These are phyloP conservation scores for Yueomyces sp. DNA, from an alignment of 1,139 yeast genomes.

Conservation along the genomic window DNA sequence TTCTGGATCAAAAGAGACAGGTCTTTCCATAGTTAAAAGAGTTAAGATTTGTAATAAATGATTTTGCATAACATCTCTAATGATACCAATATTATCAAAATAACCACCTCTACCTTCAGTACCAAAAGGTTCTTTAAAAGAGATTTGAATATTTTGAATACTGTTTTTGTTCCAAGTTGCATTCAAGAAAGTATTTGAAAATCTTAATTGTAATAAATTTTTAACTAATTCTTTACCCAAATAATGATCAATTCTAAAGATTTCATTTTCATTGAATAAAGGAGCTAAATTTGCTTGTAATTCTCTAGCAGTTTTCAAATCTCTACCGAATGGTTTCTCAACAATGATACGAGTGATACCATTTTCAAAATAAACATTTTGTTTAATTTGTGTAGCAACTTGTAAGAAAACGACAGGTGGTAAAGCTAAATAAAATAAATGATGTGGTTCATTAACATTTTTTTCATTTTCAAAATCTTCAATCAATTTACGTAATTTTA, in stretches of 20 bases:
- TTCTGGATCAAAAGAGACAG: conserved; percentile 80
- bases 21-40: conserved; percentile 89
- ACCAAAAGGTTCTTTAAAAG: conserved; percentile 93
- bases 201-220: conserved; percentile 76
- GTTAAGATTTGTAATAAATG: conserved; percentile 90
- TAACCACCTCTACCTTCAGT: conserved; percentile 99
- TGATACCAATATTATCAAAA: conserved; percentile 88
- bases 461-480: conserved; percentile 43
- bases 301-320: conserved; percentile 62
- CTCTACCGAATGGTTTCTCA: conserved; percentile 97
- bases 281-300: conserved; percentile 73
- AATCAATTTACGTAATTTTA: conserved; percentile 40
- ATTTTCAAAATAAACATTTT: conserved; percentile 48
- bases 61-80: conserved; percentile 97
- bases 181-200: conserved; percentile 74
- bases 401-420: conserved; percentile 86
- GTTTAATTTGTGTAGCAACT: conserved; percentile 66
- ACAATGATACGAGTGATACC: conserved; percentile 77
- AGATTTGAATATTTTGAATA: conserved; percentile 69
- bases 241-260: conserved; percentile 93
- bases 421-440: conserved; percentile 83
- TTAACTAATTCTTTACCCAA: conserved; percentile 97
- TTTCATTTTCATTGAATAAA: conserved; percentile 78
- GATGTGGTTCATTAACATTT: conserved; percentile 40
- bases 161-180: conserved; percentile 80